These are phyloP conservation scores for Artomyces pyxidatus DNA, from an alignment of 768 basidiomycete genomes.

Conservation along the genomic window DNA sequence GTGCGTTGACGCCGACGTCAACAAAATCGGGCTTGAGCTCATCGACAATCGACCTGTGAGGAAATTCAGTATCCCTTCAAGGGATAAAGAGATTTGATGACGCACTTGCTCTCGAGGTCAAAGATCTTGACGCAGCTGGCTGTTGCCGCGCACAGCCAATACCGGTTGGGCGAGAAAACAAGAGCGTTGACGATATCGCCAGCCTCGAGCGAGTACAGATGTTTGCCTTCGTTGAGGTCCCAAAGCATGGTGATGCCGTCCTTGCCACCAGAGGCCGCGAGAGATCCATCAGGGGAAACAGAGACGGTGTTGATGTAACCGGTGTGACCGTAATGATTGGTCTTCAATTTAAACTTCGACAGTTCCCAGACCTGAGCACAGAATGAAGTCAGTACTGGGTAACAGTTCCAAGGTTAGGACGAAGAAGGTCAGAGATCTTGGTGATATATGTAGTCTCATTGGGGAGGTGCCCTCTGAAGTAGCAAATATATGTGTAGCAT, in stretches of 20 bases:
- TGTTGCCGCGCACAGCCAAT: constrained; percentile 99
- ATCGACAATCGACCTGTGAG: constrained; percentile 84
- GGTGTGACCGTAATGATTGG: constrained; percentile 99
- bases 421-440: constrained; percentile 55
- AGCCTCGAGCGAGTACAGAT: constrained; percentile 98
- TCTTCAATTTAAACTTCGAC: constrained; percentile 99
- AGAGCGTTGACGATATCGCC: constrained; percentile 98
- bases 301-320: constrained; percentile 99
- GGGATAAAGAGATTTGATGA: constrained; percentile 18
- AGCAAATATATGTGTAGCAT: constrained; percentile 34
- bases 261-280: constrained; percentile 98
- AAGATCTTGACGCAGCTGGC: constrained; percentile 98
- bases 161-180: constrained; percentile 99
- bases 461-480: constrained; percentile 51
- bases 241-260: constrained; percentile 99
- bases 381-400: background rate
- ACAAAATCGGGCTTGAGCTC: constrained; percentile 95
- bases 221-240: constrained; percentile 99
- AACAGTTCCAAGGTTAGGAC: background rate
- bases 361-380: constrained; percentile 91
- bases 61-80: background rate
- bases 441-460: constrained; percentile 58
- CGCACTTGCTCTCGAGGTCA: constrained; percentile 97
- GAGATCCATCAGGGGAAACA: constrained; percentile 96
- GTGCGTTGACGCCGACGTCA: constrained; percentile 60